Conservation (phyloP, 2,329 filamentous ascomycete genomes). For the Sclerotinia spermophila region DNA sequence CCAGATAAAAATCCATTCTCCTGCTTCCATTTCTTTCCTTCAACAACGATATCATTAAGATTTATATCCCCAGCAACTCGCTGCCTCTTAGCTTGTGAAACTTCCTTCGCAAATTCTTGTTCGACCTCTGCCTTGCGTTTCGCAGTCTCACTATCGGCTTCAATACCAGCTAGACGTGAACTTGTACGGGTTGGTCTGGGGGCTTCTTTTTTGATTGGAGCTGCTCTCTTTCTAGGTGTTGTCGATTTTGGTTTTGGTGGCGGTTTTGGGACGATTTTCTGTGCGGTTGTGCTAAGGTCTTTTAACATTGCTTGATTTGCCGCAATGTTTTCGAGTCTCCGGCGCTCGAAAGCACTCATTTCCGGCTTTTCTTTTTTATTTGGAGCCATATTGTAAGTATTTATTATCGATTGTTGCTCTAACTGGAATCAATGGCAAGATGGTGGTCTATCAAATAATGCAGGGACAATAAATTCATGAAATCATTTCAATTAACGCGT, state of each 20-base stretch:
- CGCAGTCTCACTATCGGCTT: slow-evolving; percentile 55
- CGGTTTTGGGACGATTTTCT: slow-evolving; percentile 60
- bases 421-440: neutral
- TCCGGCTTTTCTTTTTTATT: slow-evolving; percentile 44
- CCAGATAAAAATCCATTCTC: slow-evolving; percentile 63
- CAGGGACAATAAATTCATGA: neutral
- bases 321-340: slow-evolving; percentile 80
- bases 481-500: slow-evolving; percentile 17
- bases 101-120: slow-evolving; percentile 52
- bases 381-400: slow-evolving; percentile 45
- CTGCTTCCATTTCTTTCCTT: slow-evolving; percentile 71
- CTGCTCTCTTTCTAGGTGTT: slow-evolving; percentile 41
- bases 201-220: slow-evolving; percentile 47
- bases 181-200: slow-evolving; percentile 54
- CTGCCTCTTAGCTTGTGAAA: slow-evolving; percentile 57
- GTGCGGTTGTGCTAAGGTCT: slow-evolving; percentile 69
- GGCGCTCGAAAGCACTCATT: slow-evolving; percentile 82
- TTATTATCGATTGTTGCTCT: neutral
- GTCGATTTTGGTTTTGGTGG: slow-evolving; percentile 49
- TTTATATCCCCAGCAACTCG: slow-evolving; percentile 65
- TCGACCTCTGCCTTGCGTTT: slow-evolving; percentile 68
- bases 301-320: slow-evolving; percentile 80
- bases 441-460: neutral
- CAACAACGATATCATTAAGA: slow-evolving; percentile 73
- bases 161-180: slow-evolving; percentile 54